phyloP scores from a whole-genome alignment of 768 basidiomycete species.

The Cyclocybe aegerita region DNA sequence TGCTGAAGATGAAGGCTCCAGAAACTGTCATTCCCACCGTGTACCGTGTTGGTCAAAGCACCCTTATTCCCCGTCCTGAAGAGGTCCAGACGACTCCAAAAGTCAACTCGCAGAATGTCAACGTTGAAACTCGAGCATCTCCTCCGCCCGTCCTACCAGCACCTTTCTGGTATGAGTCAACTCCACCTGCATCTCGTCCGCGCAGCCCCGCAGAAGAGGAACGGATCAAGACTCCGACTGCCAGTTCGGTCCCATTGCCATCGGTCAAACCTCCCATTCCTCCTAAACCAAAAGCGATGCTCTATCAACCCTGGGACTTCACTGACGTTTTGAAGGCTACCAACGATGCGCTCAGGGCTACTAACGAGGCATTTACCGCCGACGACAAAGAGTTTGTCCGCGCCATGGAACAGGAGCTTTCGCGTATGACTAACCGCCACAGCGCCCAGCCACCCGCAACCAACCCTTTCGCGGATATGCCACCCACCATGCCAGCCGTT shows the following conservation, averaged over 20 bases:
- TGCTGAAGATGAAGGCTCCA: constrained; percentile 69
- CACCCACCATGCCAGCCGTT: constrained; percentile 1
- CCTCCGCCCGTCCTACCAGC: constrained; percentile 6
- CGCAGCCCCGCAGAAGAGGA: constrained; percentile 5
- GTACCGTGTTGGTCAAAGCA: constrained; percentile 27
- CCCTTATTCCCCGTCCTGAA: constrained; percentile 15
- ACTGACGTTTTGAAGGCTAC: constrained; percentile 10
- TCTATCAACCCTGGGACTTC: constrained; percentile 16
- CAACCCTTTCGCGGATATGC: constrained; percentile 20
- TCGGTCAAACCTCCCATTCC: constrained; percentile 11
- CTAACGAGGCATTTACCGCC: not conserved
- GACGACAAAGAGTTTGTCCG: no score
- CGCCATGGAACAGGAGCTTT: no score
- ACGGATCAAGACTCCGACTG: constrained; percentile 10
- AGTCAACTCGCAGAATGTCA: not conserved
- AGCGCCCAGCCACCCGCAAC: not conserved
- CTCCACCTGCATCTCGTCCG: not conserved
- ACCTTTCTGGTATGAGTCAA: not conserved
- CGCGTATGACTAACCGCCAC: not conserved
- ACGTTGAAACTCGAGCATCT: not conserved
- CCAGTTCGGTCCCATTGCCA: not conserved
- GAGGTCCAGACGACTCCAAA: not conserved
- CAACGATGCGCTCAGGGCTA: not conserved
- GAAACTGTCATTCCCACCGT: constrained; percentile 42
- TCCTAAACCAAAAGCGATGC: constrained; percentile 23